These are phyloP conservation scores for Posidonia oceanica DNA, from an alignment of 116 monocot species.

Conservation along the genomic window DNA sequence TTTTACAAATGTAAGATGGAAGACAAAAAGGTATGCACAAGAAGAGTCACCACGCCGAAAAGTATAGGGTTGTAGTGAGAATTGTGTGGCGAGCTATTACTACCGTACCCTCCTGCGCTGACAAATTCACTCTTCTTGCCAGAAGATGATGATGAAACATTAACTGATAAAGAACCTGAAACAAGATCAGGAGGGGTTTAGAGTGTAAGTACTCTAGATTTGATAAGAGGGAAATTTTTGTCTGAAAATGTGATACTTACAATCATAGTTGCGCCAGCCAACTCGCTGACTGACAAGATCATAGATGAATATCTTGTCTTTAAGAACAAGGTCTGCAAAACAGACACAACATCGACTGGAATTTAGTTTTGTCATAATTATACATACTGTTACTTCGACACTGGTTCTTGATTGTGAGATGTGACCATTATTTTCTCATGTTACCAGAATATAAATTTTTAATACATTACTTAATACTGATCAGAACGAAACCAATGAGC, in stretches of 20 bases:
- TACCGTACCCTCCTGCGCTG: conserved; percentile 14
- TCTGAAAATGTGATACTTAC: conserved; percentile 13
- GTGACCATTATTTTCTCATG: neutral
- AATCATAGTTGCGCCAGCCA: conserved; percentile 29
- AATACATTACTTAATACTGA: neutral
- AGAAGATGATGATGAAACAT: conserved; percentile 18
- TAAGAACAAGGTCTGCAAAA: conserved; percentile 16
- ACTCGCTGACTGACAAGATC: conserved; percentile 20
- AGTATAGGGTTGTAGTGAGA: neutral
- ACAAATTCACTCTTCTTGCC: conserved; percentile 13
- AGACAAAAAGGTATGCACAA: conserved; percentile 11
- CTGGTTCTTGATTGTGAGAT: neutral
- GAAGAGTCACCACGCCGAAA: neutral
- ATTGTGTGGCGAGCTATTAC: conserved; percentile 19
- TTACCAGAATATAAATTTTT: neutral
- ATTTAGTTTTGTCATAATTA: neutral
- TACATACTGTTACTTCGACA: neutral
- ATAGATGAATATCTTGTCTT: conserved; percentile 31
- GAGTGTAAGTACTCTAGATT: neutral
- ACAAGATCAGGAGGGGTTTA: neutral
- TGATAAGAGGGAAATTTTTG: neutral
- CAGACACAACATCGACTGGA: neutral
- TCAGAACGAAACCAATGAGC: neutral
- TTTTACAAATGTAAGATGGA: neutral
- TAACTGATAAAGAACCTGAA: conserved; percentile 26